Conservation (phyloP, 225 moss, liverwort and hornwort species). For the Pseudisothecium myosuroides region DNA sequence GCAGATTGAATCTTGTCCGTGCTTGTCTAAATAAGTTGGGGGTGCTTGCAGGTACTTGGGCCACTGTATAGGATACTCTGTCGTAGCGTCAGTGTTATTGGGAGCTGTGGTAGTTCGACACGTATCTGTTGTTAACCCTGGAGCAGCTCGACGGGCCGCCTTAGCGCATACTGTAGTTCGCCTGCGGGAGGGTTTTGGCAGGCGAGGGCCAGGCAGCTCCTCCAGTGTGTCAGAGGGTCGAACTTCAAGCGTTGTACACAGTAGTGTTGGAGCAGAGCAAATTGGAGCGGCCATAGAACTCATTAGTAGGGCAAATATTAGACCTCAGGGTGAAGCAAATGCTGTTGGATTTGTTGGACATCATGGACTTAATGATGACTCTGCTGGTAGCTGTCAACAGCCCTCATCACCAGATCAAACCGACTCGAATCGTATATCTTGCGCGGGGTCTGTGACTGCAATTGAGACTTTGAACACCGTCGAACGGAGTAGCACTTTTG, state of each 20-base stretch:
- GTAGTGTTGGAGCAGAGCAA: conserved; percentile 87
- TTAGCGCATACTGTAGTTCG: conserved; percentile 83
- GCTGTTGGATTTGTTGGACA: conserved; percentile 18
- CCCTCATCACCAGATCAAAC: conserved; percentile 45
- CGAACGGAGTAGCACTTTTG: conserved; percentile 50
- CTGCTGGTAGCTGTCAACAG: conserved; percentile 33
- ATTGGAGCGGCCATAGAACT: conserved; percentile 52
- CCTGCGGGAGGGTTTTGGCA: conserved; percentile 88
- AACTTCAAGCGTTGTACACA: conserved; percentile 84
- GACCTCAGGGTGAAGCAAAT: conserved; percentile 23
- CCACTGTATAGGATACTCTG: conserved; percentile 95
- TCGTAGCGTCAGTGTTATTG: conserved; percentile 85
- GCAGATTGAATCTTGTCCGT: background rate
- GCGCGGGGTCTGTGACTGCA: conserved; percentile 41
- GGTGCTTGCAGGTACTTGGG: conserved; percentile 79
- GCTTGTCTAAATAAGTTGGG: background rate
- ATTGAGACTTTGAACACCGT: conserved; percentile 41
- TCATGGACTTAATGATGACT: conserved; percentile 35
- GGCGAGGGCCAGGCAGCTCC: conserved; percentile 87
- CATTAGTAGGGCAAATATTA: conserved; percentile 33
- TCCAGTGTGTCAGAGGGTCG: conserved; percentile 96
- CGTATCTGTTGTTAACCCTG: conserved; percentile 72
- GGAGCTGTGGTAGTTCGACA: conserved; percentile 85
- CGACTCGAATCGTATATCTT: conserved; percentile 34
- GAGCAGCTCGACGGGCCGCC: conserved; percentile 91